Base-by-base conservation (phyloP, 352 stramenopile species). In the Globisporangium okanoganense region DNA sequence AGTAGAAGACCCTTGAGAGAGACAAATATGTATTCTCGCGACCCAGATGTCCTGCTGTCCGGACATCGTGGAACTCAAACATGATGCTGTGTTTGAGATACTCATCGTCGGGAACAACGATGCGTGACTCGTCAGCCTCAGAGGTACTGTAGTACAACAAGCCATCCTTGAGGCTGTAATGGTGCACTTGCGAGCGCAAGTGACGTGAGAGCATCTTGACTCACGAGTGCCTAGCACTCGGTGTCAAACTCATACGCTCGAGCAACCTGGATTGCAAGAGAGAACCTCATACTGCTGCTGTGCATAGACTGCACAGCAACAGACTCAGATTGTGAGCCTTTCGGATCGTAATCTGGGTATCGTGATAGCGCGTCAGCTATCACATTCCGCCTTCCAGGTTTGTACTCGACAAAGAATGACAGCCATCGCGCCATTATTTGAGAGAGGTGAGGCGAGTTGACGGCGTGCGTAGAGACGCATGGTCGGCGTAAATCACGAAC, bases 331-430 rank as follows among this genome's bases (percentile, higher is more conserved):
- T n/a, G n/a, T n/a, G n/a, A n/a, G n/a, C n/a, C n/a, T n/a, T n/a
- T n/a, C 16, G n/a, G 18, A 18, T 24, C 16, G n/a, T 47, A 47
- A 18, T 27, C 41, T 16, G 38, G 38, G 1, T 14, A 14, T 9
- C 38, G 14, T 14, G 69, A 73, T 1, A 79, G n/a, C 0, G 64
- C 65, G 48, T 72, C 65, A 16, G 71, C 61, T 2, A 75, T 24
- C 10, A 73, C 56, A 20, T 71, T 75, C 5, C 25, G 38, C 0
- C 61, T 63, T 1, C 65, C 68, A 0, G 56, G 64, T 33, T 72
- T 74, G 44, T 66, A 71, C 29, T 75, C 40, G 3, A 59, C 4
- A 31, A 72, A 75, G 65, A 75, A 66, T 2, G 62, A 52, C 9
- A 75, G 7, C 61, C 61, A 70, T 5, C 65, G 38, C 0, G 40